Evolutionary conservation across 2,329 filamentous ascomycete genomes (phyloP).

Genomic region (Camillea tinctor): DNA sequence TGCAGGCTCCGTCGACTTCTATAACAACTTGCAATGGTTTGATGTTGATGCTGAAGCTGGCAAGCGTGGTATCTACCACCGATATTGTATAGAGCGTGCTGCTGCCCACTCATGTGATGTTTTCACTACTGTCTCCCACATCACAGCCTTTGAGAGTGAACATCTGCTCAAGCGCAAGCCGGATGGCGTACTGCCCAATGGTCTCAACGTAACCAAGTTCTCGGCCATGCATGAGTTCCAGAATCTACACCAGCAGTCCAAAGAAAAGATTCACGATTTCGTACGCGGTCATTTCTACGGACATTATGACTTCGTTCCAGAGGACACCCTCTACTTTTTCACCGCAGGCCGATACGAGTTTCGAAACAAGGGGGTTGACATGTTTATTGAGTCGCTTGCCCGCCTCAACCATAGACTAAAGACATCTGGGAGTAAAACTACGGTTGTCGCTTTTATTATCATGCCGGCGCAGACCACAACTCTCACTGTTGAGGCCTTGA

Average conservation of each 20-base stretch:
- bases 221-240: slow-evolving; percentile 98
- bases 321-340: slow-evolving; percentile 97
- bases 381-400: slow-evolving; percentile 97
- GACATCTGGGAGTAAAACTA: slow-evolving; percentile 79
- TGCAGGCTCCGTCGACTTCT: slow-evolving; percentile 96
- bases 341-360: slow-evolving; percentile 97
- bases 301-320: slow-evolving; percentile 93
- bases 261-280: slow-evolving; percentile 98
- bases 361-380: slow-evolving; percentile 97
- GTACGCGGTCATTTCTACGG: slow-evolving; percentile 98
- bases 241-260: slow-evolving; percentile 92
- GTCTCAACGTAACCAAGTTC: slow-evolving; percentile 97
- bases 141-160: slow-evolving; percentile 97
- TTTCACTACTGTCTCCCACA: slow-evolving; percentile 98
- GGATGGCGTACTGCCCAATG: slow-evolving; percentile 93
- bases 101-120: slow-evolving; percentile 91
- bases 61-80: slow-evolving; percentile 96
- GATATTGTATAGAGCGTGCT: slow-evolving; percentile 96
- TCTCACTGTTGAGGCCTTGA: slow-evolving; percentile 90
- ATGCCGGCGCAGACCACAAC: slow-evolving; percentile 97
- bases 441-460: slow-evolving; percentile 96
- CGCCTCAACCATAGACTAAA: slow-evolving; percentile 94
- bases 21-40: slow-evolving; percentile 97
- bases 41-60: slow-evolving; percentile 96
- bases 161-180: slow-evolving; percentile 96